These are phyloP conservation scores for Colletotrichum phormii DNA, from an alignment of 2,329 filamentous ascomycete genomes.

Conservation along the genomic window DNA sequence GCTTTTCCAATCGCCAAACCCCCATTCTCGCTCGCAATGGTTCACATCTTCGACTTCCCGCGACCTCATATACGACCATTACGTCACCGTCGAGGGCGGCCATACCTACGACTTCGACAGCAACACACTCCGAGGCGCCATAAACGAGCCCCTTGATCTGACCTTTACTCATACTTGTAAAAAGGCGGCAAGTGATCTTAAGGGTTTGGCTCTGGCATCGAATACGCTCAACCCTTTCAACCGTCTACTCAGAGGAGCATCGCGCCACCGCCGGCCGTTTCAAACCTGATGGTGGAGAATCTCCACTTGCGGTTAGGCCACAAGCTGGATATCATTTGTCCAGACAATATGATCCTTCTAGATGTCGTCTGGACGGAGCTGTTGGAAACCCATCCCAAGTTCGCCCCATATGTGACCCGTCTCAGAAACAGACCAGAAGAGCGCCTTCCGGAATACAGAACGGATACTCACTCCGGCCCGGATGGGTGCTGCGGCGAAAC, in stretches of 20 bases:
- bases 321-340: too few species aligned
- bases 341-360: too few species aligned
- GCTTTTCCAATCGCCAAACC: too few species aligned
- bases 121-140: neutral
- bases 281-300: neutral
- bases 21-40: neutral
- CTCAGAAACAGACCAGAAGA: neutral
- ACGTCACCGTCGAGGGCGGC: neutral
- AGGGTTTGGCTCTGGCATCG: neutral
- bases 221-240: slow-evolving; percentile 15
- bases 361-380: too few species aligned
- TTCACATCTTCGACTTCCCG: neutral
- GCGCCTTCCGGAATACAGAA: neutral
- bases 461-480: neutral
- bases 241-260: neutral
- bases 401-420: neutral
- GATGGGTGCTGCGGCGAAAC: neutral
- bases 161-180: slow-evolving; percentile 11
- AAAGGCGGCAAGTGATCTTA: neutral
- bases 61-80: neutral
- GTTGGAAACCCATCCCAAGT: too few species aligned
- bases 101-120: neutral
- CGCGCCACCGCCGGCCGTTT: neutral
- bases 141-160: slow-evolving; percentile 3
- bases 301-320: neutral